Evolutionary conservation across 108 stramenopile species (phyloP), one percentile per base, ranked within the genome.

Genomic region (Cyclotella cryptica): DNA sequence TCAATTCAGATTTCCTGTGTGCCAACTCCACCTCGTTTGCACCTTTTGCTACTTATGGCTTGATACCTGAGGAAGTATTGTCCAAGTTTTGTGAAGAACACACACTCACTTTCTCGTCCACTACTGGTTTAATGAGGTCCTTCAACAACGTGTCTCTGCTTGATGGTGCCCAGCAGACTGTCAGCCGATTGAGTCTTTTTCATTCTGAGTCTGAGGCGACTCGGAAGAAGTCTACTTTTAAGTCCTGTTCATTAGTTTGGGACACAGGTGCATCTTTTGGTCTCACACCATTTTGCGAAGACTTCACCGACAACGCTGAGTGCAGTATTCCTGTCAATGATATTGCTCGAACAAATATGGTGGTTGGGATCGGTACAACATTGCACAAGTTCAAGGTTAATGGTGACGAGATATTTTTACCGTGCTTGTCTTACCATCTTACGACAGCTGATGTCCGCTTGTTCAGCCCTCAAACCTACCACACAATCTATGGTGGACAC

Each of bases 191-290:
- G 35, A 61, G n/a, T 39, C 60, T 61, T 1, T 61, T 35, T 13
- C 29, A 35, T 0, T 39, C n/a, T 1, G 35, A 35, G 35, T 35
- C 35, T 35, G 35, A 35, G 6, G 35, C 35, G 30, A 12, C 10
- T 3, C 12, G 3, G 13, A 35, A 35, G 35, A 39, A 13, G 3
- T 15, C 13, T 10, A 15, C 60, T 17, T 65, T 46, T 19, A 65
- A 44, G 14, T 10, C 10, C 22, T 53, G 47, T 30, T 49, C 67
- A 29, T 51, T 69, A 43, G 47, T 69, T 12, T 69, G 67, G 60
- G 75, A 77, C 41, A 77, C 75, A 0, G 75, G 75, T 11, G 75
- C 75, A 3, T 77, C 69, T n/a, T 51, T 55, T 45, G 68, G 69
- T 1, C 12, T 77, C 0, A 70, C 75, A 18, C 69, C 69, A 2